These are phyloP conservation scores for Nannizzia gypsea DNA, from an alignment of 2,329 filamentous ascomycete genomes.

Conservation along the genomic window DNA sequence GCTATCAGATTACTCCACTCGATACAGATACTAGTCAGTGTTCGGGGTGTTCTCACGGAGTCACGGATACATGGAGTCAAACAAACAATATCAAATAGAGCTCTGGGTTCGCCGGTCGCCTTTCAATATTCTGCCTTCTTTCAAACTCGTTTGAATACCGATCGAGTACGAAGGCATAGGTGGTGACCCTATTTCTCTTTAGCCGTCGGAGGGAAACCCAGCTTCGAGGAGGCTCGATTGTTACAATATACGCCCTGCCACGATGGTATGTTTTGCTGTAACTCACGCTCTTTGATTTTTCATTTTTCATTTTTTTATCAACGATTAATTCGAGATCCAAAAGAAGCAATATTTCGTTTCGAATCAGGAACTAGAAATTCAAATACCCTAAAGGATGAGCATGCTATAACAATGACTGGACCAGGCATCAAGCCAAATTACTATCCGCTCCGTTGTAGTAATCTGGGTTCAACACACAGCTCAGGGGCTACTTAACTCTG, in stretches of 20 bases:
- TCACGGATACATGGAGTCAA: not conserved
- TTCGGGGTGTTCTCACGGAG: not conserved
- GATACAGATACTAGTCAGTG: conserved; percentile 51
- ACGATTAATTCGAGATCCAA: not conserved
- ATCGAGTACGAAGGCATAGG: not conserved
- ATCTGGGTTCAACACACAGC: no score
- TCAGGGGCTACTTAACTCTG: no score
- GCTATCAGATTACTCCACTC: conserved; percentile 48
- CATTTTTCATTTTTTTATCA: not conserved
- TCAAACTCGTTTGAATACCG: not conserved
- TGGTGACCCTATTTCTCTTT: not conserved
- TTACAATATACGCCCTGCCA: not conserved
- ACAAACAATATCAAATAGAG: not conserved
- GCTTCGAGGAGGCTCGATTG: not conserved
- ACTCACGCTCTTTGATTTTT: not conserved
- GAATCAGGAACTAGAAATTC: not conserved
- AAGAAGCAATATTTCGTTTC: not conserved
- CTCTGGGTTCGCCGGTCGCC: not conserved
- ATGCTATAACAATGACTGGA: not conserved
- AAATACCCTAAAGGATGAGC: not conserved
- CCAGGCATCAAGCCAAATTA: not conserved
- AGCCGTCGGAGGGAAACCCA: not conserved
- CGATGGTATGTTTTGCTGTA: not conserved
- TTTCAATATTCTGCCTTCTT: not conserved
- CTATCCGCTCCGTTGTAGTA: not conserved